These are phyloP conservation scores for Exophiala dermatitidis DNA, from an alignment of 2,329 filamentous ascomycete genomes.

Conservation along the genomic window DNA sequence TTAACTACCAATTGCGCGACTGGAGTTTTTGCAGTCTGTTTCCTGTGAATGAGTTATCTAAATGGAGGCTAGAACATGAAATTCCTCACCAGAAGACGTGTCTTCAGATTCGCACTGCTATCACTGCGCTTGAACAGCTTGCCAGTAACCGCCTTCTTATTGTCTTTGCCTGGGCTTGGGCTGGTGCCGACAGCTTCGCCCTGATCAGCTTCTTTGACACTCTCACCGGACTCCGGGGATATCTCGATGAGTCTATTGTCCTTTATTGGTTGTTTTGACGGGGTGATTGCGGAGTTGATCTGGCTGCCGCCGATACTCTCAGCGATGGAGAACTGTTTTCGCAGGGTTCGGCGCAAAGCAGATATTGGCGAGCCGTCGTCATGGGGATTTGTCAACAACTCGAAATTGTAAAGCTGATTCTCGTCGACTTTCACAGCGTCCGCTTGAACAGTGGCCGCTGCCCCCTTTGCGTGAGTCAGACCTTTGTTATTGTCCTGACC, in stretches of 20 bases:
- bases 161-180: neutral
- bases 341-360: slow-evolving; percentile 14
- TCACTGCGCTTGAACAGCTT: neutral
- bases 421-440: slow-evolving; percentile 11
- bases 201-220: neutral
- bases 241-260: slow-evolving; percentile 16
- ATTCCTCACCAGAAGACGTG: slow-evolving; percentile 9
- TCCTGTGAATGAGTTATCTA: neutral
- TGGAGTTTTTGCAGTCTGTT: slow-evolving; percentile 7
- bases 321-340: slow-evolving; percentile 19
- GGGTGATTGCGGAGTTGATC: neutral
- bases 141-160: neutral
- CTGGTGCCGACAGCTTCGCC: neutral
- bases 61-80: neutral
- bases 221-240: slow-evolving; percentile 13
- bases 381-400: slow-evolving; percentile 11
- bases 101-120: neutral
- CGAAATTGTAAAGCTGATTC: slow-evolving; percentile 14
- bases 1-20: slow-evolving; percentile 9
- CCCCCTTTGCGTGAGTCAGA: neutral
- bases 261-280: neutral
- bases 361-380: slow-evolving; percentile 7
- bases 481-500: slow-evolving; percentile 1
- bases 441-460: neutral
- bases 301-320: neutral